Evolutionary conservation across 2,329 filamentous ascomycete genomes (phyloP), one percentile per base, ranked within the genome.

Genomic region (Stachybotrys chartarum): DNA sequence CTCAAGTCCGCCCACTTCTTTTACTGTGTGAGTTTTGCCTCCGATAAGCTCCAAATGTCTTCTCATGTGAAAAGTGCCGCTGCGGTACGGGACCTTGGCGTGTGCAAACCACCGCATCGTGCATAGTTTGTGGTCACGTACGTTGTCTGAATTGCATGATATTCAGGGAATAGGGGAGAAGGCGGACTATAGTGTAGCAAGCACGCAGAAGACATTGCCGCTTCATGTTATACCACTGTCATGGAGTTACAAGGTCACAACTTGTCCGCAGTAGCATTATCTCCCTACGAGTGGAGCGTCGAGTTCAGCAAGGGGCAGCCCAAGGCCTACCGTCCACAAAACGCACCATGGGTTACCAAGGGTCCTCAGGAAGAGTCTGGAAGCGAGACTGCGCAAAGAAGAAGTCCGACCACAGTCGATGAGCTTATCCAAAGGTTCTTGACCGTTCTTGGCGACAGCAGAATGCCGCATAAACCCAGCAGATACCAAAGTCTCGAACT

Each of bases 391-490:
- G n/a, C n/a, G 11, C 39, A 12, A 12, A 11, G 39, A 12, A 11
- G 39, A 44, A 12, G n/a, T 44, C 39, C 39, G 11, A n/a, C n/a
- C 39, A 44, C 39, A 11, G 39, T 44, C 30, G 32, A 49, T 6
- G 52, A 54, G 7, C 52, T 54, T 35, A 54, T 54, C 3, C 24
- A 48, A 17, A 14, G 10, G 11, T 54, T 54, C 32, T 30, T 54
- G 32, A 11, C 44, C 17, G 52, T 54, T 5, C 7, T 50, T 11
- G 17, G 24, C 11, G 52, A 50, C 30, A 54, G 6, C 45, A 16
- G 35, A 31, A 17, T 17, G 31, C 52, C 52, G 6, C 52, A 54
- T 30, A 32, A 30, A 10, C 45, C 52, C 11, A 54, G 52, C 32
- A 39, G 7, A 5, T 54, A 48, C 42, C 45, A 49, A 6, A 48